Percentiles rank a stretch among this genome's conserved stretches.
These are phyloP conservation scores for Parastagonospora avenae DNA, from an alignment of 2,329 filamentous ascomycete genomes.

Conservation along the genomic window DNA sequence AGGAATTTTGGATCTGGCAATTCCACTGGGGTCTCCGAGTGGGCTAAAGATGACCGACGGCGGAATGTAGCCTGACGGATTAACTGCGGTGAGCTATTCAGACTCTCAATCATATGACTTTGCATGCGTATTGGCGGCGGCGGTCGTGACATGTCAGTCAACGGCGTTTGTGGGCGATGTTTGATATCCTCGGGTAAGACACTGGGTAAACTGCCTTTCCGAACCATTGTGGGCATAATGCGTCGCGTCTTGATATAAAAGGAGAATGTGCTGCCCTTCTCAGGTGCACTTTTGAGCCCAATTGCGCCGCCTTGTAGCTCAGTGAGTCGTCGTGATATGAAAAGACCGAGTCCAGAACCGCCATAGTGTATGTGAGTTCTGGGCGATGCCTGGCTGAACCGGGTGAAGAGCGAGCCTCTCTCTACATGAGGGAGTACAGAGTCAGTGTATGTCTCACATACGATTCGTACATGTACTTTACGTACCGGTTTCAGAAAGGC, in stretches of 20 bases:
- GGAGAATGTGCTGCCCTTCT: slow-evolving; percentile 37
- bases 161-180: slow-evolving; percentile 16
- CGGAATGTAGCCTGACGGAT: slow-evolving; percentile 1
- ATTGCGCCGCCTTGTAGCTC: slow-evolving; percentile 42
- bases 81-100: not conserved
- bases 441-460: no score
- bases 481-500: slow-evolving; percentile 43
- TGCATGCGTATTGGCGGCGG: slow-evolving; percentile 5
- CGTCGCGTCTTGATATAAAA: slow-evolving; percentile 39
- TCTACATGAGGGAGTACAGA: no score
- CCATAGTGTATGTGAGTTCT: slow-evolving; percentile 47
- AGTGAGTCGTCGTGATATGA: slow-evolving; percentile 39
- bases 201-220: slow-evolving; percentile 22
- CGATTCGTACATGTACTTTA: no score
- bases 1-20: slow-evolving; percentile 9
- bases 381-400: slow-evolving; percentile 40
- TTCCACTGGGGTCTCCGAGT: slow-evolving; percentile 2
- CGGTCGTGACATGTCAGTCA: slow-evolving; percentile 3
- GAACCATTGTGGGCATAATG: slow-evolving; percentile 9
- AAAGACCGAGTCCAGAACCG: slow-evolving; percentile 42
- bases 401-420: slow-evolving; percentile 35
- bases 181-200: slow-evolving; percentile 27
- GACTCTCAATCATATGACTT: not conserved
- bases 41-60: not conserved
- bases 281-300: slow-evolving; percentile 27